Evolutionary conservation across 306 rosid species (phyloP).

Genomic region (Biancaea sappan): DNA sequence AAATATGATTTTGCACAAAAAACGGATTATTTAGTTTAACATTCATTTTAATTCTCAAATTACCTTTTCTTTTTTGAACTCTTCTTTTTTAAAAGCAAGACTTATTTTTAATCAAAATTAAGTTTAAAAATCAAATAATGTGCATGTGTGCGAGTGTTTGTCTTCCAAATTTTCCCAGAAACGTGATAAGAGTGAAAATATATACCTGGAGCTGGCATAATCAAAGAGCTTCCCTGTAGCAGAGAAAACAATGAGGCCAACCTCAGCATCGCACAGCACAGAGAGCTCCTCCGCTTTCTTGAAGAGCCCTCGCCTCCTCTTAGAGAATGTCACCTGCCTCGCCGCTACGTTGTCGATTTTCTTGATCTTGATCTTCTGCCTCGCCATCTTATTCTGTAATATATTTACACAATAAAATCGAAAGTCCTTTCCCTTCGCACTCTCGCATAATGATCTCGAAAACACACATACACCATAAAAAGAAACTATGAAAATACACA

Average conservation of each 20-base stretch:
- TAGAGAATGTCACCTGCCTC: slow-evolving; percentile 23
- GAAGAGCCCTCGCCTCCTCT: slow-evolving; percentile 17
- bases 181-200: background rate
- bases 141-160: too few species aligned
- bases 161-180: background rate
- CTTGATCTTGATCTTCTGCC: slow-evolving; percentile 11
- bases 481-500: background rate
- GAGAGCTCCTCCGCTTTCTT: slow-evolving; percentile 22
- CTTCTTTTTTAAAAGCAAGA: too few species aligned
- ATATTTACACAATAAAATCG: background rate
- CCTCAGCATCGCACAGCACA: slow-evolving; percentile 20
- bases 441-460: background rate
- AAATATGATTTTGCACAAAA: too few species aligned
- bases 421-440: background rate
- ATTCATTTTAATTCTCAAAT: too few species aligned
- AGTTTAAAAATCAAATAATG: too few species aligned
- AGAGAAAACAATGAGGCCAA: slow-evolving; percentile 18
- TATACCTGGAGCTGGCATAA: background rate
- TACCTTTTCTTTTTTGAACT: too few species aligned
- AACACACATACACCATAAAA: background rate
- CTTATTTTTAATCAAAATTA: too few species aligned
- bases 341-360: slow-evolving; percentile 15
- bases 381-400: background rate
- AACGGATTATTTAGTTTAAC: too few species aligned
- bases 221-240: slow-evolving; percentile 13